Base-by-base conservation (phyloP, 1,284 basidiomycete species). In the Moniliophthora roreri region DNA sequence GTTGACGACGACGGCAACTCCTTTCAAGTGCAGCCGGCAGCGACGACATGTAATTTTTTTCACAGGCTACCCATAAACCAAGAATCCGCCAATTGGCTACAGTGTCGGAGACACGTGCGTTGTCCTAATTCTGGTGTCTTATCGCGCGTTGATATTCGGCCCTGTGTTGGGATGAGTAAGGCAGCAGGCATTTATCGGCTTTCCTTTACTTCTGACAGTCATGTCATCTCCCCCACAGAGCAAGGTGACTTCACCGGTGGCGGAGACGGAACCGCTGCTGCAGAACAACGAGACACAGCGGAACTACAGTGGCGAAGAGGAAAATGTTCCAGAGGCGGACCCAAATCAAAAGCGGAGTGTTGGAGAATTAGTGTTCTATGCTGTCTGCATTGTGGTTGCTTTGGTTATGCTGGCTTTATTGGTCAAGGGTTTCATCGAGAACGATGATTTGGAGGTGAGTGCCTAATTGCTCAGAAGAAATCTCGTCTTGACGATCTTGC, bases 391-490 rank as follows among this genome's bases (percentile, higher is more conserved):
- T 3, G 37, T 77, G 1, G 52, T 70, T 2, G 71, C 67, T 8
- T 59, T 72, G 0, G 63, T 76, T 35, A 60, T 72, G 3, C 52
- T 85, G 10, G 78, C 65, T 3, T 51, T 86, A 36, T 80, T 89
- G 51, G 74, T 90, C 63, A 87, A 89, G 62, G 84, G 80, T 0
- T 84, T 87, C 62, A 79, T 88, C 16, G 84, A 87, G 46, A 75
- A 82, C 5, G 83, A 79, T 34, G 84, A 89, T 64, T 75, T 81
- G 4, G 77, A 88, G 50, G 87, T 88, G 56, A 55, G 83, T 64
- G 18, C 35, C 24, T 28, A 16, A n/a, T 47, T 18, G 6, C n/a
- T 18, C 13, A 21, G n/a, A 37, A 40, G n/a, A 18, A 21, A 39
- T 16, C 24, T 48, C 2, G 26, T 21, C 18, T 45, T 23, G 28